Evolutionary conservation across 352 stramenopile species (phyloP), one percentile per base, ranked within the genome.

Genomic region (Pythium rishiriense): DNA sequence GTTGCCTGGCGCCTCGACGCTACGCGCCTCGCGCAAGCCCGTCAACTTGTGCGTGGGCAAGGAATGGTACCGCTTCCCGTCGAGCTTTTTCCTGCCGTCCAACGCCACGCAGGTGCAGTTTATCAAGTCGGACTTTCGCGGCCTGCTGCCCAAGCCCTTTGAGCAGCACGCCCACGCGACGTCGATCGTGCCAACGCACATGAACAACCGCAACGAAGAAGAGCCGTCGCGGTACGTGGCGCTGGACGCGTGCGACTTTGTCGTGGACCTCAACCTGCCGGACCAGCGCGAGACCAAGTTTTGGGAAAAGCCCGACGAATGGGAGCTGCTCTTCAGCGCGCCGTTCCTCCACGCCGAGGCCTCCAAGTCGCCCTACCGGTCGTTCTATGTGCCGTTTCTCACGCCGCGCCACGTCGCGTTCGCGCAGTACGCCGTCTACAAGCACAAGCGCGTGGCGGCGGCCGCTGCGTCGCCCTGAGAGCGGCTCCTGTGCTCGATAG

Each of bases 31-130:
- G 2, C 41, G 45, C 9, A 58, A 52, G 54, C 31, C 33, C 3
- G 61, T 85, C 31, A 88, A 63, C 19, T 75, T 99, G 24, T 99
- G 97, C 72, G 85, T 98, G n/a, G 90, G 93, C 43, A 97, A 97
- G 65, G 97, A 99, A 90, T 99, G 97, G 97, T 94, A 99, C 79
- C 81, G 94, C 43, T 99, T 98, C 71, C 95, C 96, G 0, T 91
- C 91, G 17, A 98, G 81, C 47, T 99, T 98, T 69, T 99, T 98
- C 67, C 74, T 99, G n/a, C 96, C 96, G 24, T 72, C 75, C 31
- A 92, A 92, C 47, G 70, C 72, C 28, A 83, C 81, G 56, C 74
- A 66, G 33, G 72, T 99, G 22, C 78, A 79, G 24, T 99, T 98
- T 78, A 72, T 99, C 28, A 90, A 90, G 58, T 97, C 90, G 11